phyloP scores from a whole-genome alignment of 257 asterid species.

The Solanum ossicruentum region DNA sequence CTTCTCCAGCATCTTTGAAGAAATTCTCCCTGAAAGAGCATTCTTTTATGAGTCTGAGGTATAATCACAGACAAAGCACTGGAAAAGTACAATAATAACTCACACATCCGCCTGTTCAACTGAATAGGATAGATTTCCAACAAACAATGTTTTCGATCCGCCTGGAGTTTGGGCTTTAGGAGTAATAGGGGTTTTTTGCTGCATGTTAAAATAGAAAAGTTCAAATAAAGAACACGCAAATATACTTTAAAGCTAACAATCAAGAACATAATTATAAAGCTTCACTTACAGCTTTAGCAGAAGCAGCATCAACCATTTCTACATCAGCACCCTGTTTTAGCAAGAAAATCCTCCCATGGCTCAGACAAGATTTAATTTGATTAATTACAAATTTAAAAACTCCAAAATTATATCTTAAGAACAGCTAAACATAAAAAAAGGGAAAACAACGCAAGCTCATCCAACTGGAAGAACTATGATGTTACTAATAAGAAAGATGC shows the following conservation, averaged over 20 bases:
- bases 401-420: background rate
- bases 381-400: background rate
- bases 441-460: background rate
- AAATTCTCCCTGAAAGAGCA: constrained; percentile 41
- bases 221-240: background rate
- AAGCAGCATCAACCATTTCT: constrained; percentile 31
- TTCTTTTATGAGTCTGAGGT: background rate
- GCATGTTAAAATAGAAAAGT: background rate
- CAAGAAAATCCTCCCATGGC: background rate
- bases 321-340: constrained; percentile 39
- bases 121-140: constrained; percentile 64
- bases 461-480: background rate
- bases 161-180: constrained; percentile 32
- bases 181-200: constrained; percentile 43
- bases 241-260: background rate
- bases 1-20: constrained; percentile 65
- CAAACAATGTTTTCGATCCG: constrained; percentile 42
- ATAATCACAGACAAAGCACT: background rate
- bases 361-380: background rate
- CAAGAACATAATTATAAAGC: background rate
- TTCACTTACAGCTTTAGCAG: constrained; percentile 27
- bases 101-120: constrained; percentile 54
- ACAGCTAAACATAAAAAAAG: background rate
- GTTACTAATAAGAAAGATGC: background rate
- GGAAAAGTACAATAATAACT: constrained; percentile 3